Conservation (phyloP, 2,329 filamentous ascomycete species). For the Fusarium sp. region DNA sequence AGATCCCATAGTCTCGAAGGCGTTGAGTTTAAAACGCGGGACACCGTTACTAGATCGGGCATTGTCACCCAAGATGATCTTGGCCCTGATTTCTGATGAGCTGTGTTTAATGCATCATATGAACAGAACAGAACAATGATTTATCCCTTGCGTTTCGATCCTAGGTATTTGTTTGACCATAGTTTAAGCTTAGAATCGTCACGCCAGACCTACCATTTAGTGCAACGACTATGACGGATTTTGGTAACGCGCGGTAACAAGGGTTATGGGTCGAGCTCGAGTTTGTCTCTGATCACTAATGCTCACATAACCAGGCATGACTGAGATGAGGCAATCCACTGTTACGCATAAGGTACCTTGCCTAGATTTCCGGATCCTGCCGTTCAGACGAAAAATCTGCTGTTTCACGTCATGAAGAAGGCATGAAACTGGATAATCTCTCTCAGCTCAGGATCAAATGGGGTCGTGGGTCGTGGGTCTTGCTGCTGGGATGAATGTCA, state of each 20-base stretch:
- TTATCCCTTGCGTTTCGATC: neutral
- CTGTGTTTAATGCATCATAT: neutral
- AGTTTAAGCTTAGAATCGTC: conserved; percentile 28
- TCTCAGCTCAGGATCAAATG: conserved; percentile 10
- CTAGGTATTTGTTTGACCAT: conserved; percentile 21
- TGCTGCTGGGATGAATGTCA: conserved; percentile 7
- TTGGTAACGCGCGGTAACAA: neutral
- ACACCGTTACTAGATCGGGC: conserved; percentile 12
- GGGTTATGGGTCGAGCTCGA: conserved; percentile 1
- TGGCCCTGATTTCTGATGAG: neutral
- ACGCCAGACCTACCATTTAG: neutral
- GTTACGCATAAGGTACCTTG: conserved; percentile 19
- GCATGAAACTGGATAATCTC: conserved; percentile 3
- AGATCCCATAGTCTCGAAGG: neutral
- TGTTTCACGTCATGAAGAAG: neutral
- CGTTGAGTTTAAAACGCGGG: conserved; percentile 22
- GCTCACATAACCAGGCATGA: conserved; percentile 43
- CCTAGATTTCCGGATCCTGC: neutral
- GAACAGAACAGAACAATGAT: conserved; percentile 8
- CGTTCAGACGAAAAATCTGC: neutral
- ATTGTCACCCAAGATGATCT: neutral
- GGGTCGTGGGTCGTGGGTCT: neutral
- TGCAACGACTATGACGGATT: neutral
- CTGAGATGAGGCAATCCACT: conserved; percentile 30
- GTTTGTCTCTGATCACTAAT: conserved; percentile 34